Conservation (phyloP, 106 monocot species). For the Allium sativum region DNA sequence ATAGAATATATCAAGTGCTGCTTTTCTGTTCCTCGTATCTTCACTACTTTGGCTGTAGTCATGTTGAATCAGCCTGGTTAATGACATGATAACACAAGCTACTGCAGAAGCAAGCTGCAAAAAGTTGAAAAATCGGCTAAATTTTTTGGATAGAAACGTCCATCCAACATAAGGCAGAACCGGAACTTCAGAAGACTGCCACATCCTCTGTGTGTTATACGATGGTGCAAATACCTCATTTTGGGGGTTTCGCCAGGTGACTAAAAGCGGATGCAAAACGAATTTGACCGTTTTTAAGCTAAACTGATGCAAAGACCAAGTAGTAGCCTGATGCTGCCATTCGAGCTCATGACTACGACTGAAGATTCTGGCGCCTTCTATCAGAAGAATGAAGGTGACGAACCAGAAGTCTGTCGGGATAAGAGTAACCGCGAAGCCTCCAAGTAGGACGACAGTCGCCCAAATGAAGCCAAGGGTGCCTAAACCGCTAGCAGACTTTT, state of each 20-base stretch:
- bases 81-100: conserved; percentile 26
- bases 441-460: conserved; percentile 86
- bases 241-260: no score
- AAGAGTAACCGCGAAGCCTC: conserved; percentile 67
- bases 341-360: conserved; percentile 87
- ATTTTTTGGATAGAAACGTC: conserved; percentile 17
- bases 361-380: conserved; percentile 74
- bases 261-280: no score
- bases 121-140: conserved; percentile 25
- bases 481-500: conserved; percentile 72
- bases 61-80: conserved; percentile 24
- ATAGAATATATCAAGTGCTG: conserved; percentile 44
- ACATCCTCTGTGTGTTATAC: conserved; percentile 2
- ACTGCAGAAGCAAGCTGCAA: conserved; percentile 35
- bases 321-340: conserved; percentile 36
- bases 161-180: conserved; percentile 13
- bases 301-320: conserved; percentile 4
- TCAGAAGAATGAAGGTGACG: conserved; percentile 61
- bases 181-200: conserved; percentile 16
- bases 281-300: no score
- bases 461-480: conserved; percentile 74
- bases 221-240: no score
- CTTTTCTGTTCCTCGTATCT: conserved; percentile 7
- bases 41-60: conserved; percentile 10
- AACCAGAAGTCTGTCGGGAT: conserved; percentile 61